These are phyloP conservation scores for Boletus eberwhitei DNA, from an alignment of 768 basidiomycete species.

Conservation along the genomic window DNA sequence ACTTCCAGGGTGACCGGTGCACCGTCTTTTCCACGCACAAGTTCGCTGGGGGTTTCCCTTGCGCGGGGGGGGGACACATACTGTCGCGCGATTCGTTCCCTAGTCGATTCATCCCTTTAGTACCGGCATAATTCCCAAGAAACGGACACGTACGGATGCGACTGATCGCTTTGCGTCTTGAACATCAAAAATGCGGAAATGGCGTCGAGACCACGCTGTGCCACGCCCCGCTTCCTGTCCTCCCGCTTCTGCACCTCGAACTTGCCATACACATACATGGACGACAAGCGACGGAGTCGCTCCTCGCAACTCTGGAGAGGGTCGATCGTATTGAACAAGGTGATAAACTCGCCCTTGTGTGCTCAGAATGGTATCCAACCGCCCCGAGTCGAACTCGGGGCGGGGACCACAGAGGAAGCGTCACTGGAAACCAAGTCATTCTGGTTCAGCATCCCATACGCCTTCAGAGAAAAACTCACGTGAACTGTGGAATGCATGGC, in stretches of 20 bases:
- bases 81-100: slow-evolving; percentile 46
- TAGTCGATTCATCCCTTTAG: slow-evolving; percentile 19
- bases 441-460: not conserved
- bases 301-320: slow-evolving; percentile 46
- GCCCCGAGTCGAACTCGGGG: slow-evolving; percentile 60
- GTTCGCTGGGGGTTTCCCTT: slow-evolving; percentile 63
- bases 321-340: slow-evolving; percentile 65
- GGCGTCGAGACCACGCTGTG: slow-evolving; percentile 54
- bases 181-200: slow-evolving; percentile 50
- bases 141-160: slow-evolving; percentile 37
- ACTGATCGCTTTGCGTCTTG: slow-evolving; percentile 32
- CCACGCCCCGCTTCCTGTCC: slow-evolving; percentile 54
- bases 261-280: slow-evolving; percentile 63
- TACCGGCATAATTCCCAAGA: not conserved
- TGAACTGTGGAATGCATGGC: slow-evolving; percentile 67
- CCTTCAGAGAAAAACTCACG: slow-evolving; percentile 39
- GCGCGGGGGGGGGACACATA: slow-evolving; percentile 59
- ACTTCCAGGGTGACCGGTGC: slow-evolving; percentile 58
- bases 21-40: slow-evolving; percentile 68
- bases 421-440: slow-evolving; percentile 39
- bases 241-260: slow-evolving; percentile 41
- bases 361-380: slow-evolving; percentile 71
- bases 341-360: slow-evolving; percentile 66
- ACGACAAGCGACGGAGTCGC: slow-evolving; percentile 46
- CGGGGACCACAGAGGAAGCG: slow-evolving; percentile 70